Conservation (phyloP, 495 filamentous ascomycete species). For the Aspergillus coremiiformis region DNA sequence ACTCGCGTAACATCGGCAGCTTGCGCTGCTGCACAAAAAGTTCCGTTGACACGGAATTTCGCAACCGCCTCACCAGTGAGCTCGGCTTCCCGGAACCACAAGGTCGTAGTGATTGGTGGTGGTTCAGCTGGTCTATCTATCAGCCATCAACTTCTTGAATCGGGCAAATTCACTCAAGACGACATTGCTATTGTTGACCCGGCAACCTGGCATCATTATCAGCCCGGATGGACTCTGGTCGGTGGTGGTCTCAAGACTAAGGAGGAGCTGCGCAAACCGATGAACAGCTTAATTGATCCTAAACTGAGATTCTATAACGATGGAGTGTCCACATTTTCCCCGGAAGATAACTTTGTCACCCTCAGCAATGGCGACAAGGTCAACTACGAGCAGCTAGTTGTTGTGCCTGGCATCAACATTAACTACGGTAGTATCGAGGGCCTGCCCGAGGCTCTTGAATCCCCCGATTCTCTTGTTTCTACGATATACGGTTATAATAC, state of each 20-base stretch:
- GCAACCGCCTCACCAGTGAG: conserved; percentile 38
- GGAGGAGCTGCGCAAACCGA: conserved; percentile 44
- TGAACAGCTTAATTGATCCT: conserved; percentile 47
- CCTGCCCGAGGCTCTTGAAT: conserved; percentile 50
- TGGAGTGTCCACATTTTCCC: conserved; percentile 44
- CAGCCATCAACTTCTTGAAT: conserved; percentile 55
- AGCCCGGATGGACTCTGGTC: conserved; percentile 65
- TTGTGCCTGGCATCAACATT: conserved; percentile 54
- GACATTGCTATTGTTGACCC: conserved; percentile 65
- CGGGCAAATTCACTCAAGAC: conserved; percentile 46
- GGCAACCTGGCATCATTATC: conserved; percentile 58
- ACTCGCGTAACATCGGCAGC: conserved; percentile 6
- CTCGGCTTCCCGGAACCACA: conserved; percentile 41
- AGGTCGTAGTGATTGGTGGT: conserved; percentile 57
- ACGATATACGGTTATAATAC: conserved; percentile 58
- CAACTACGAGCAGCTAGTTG: conserved; percentile 57
- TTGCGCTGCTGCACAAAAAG: background rate
- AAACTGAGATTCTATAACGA: conserved; percentile 57
- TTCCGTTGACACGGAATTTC: conserved; percentile 16
- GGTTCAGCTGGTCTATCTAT: conserved; percentile 55
- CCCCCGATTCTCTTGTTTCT: conserved; percentile 50
- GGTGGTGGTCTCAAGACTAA: conserved; percentile 56
- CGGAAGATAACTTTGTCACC: conserved; percentile 51
- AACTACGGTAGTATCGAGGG: conserved; percentile 51
- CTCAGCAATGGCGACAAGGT: conserved; percentile 51